Conservation (phyloP, 208 protist species). For the Leishmania aethiopica region DNA sequence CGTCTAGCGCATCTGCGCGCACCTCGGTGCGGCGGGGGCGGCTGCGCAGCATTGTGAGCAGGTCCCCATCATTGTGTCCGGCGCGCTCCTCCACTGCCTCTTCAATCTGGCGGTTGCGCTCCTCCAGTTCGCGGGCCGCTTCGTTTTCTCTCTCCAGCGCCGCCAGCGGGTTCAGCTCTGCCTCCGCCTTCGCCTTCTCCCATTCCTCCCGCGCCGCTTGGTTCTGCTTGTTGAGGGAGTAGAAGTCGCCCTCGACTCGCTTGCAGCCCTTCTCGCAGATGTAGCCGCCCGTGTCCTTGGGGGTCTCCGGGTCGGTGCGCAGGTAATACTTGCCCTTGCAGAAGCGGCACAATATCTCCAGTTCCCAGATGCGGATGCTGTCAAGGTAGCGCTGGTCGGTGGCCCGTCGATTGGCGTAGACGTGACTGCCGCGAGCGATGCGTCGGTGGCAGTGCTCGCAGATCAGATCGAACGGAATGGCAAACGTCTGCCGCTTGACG, state of each 20-base stretch:
- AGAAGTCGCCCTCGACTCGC: conserved; percentile 72
- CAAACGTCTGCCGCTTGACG: conserved; percentile 80
- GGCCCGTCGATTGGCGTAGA: conserved; percentile 74
- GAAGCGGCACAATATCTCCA: conserved; percentile 80
- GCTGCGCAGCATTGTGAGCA: conserved; percentile 43
- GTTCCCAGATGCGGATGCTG: conserved; percentile 74
- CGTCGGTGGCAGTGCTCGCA: conserved; percentile 71
- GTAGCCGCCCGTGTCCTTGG: conserved; percentile 85
- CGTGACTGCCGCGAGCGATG: conserved; percentile 81
- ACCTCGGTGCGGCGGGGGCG: conserved; percentile 8
- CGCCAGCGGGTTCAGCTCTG: conserved; percentile 63
- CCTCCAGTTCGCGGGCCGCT: conserved; percentile 54
- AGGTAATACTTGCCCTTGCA: conserved; percentile 73
- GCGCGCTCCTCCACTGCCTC: conserved; percentile 62
- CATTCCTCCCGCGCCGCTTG: conserved; percentile 47
- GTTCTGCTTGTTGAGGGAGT: conserved; percentile 72
- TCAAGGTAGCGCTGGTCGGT: conserved; percentile 68
- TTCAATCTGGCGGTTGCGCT: conserved; percentile 69
- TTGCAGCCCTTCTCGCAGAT: conserved; percentile 66
- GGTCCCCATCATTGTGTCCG: conserved; percentile 33
- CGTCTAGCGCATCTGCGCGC: neutral
- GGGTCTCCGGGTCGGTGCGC: conserved; percentile 74
- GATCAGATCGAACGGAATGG: conserved; percentile 81
- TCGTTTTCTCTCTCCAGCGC: conserved; percentile 84
- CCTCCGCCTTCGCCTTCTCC: conserved; percentile 53